Evolutionary conservation across 192 early-diverging fungal genomes (phyloP).

Genomic region (Gryganskiella cystojenkinii): DNA sequence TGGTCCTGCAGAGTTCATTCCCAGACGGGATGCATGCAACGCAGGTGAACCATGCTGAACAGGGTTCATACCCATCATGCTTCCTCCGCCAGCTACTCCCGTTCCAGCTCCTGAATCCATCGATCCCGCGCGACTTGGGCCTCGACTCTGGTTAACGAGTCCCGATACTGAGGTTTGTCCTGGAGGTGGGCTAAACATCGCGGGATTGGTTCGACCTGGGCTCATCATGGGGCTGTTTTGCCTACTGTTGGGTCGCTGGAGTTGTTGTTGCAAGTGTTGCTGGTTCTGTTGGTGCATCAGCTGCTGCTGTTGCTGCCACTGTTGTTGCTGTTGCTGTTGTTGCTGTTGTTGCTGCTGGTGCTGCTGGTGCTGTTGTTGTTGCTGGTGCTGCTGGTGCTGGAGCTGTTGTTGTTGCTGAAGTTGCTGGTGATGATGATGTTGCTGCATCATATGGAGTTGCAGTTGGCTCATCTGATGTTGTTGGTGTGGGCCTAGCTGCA

Average conservation of each 20-base stretch:
- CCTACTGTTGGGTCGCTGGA: slow-evolving; percentile 22
- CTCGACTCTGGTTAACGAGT: slow-evolving; percentile 11
- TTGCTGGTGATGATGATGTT: slow-evolving; percentile 16
- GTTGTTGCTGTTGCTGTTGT: slow-evolving; percentile 26
- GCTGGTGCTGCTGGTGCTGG: slow-evolving; percentile 27
- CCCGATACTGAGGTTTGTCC: neutral
- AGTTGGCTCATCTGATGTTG: slow-evolving; percentile 37
- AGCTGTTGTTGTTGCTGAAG: slow-evolving; percentile 29
- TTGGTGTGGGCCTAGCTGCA: slow-evolving; percentile 40
- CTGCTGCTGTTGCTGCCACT: slow-evolving; percentile 24
- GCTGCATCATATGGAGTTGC: slow-evolving; percentile 20
- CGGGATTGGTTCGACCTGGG: slow-evolving; percentile 32
- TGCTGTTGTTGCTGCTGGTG: slow-evolving; percentile 20
- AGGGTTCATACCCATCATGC: slow-evolving; percentile 2
- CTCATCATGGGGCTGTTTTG: slow-evolving; percentile 47
- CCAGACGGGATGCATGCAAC: neutral
- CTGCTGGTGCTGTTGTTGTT: slow-evolving; percentile 19
- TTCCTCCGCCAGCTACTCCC: neutral
- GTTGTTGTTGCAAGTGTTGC: slow-evolving; percentile 24
- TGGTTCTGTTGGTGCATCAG: slow-evolving; percentile 15
- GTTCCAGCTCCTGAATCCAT: slow-evolving; percentile 10
- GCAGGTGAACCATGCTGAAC: slow-evolving; percentile 34
- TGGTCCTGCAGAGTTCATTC: slow-evolving; percentile 9
- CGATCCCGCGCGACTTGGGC: slow-evolving; percentile 33
- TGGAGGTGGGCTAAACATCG: slow-evolving; percentile 39